Conservation (phyloP, 2,329 filamentous ascomycete genomes). For the Monosporascus ibericus region DNA sequence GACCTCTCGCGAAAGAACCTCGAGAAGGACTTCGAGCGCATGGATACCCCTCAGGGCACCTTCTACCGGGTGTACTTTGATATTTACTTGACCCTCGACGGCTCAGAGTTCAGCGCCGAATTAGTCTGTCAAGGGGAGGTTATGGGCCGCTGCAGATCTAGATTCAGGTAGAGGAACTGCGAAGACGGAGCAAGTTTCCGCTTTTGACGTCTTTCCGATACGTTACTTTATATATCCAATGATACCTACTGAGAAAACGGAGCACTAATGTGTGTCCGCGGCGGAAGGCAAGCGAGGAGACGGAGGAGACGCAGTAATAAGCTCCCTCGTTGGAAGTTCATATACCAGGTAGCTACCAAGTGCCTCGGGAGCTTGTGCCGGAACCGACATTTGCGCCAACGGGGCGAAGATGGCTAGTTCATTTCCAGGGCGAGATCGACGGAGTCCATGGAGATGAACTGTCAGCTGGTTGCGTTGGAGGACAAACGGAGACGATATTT, state of each 20-base stretch:
- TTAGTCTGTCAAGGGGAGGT: conserved; percentile 98
- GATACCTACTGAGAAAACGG: background rate
- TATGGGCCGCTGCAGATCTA: conserved; percentile 91
- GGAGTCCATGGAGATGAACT: background rate
- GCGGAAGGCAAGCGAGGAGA: background rate
- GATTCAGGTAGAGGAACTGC: conserved; percentile 58
- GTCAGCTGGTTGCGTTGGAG: too few relatives aligned
- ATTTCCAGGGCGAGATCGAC: background rate
- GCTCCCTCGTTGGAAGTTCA: background rate
- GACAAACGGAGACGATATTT: background rate
- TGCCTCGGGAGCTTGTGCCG: background rate
- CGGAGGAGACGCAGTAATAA: background rate
- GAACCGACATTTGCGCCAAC: too few relatives aligned
- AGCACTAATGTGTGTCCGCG: background rate
- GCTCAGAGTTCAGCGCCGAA: conserved; percentile 96
- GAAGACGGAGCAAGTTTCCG: background rate
- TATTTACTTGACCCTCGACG: conserved; percentile 88
- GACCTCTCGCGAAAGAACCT: conserved; percentile 97
- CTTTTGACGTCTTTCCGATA: background rate
- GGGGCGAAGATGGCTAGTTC: too few relatives aligned
- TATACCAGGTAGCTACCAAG: background rate
- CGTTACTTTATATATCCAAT: conserved; percentile 1
- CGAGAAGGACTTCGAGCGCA: conserved; percentile 98
- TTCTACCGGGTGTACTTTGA: conserved; percentile 82
- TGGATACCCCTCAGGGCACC: conserved; percentile 96